phyloP scores from a whole-genome alignment of 225 moss, liverwort and hornwort genomes.

The Ulota crispa region DNA sequence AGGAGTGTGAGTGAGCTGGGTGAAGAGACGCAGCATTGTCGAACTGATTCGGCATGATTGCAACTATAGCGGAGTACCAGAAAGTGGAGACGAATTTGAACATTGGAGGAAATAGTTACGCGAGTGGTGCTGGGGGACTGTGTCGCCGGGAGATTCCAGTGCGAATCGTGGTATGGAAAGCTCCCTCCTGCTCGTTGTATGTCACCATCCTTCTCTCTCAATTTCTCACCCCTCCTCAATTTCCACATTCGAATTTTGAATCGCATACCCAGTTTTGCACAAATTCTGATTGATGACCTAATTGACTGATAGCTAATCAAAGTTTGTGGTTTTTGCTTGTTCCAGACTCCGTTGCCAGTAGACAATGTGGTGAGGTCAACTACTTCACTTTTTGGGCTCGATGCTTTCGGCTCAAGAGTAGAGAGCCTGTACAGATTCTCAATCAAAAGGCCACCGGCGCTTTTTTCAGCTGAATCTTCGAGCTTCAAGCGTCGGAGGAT shows the following conservation, averaged over 20 bases:
- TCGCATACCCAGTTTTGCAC: too few relatives aligned
- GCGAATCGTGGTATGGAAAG: constrained; percentile 46
- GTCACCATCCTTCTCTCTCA: constrained; percentile 10
- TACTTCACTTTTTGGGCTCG: not conserved
- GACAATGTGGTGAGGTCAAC: constrained; percentile 40
- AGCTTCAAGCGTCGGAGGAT: constrained; percentile 32
- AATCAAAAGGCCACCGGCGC: not conserved
- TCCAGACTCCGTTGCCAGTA: constrained; percentile 19
- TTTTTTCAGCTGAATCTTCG: not conserved
- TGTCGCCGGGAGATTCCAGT: not conserved
- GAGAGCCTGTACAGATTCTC: constrained; percentile 27
- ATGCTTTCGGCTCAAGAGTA: constrained; percentile 11
- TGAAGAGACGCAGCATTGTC: not conserved
- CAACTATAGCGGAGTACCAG: constrained; percentile 15
- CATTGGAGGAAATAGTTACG: not conserved
- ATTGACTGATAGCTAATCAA: not conserved
- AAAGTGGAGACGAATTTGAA: constrained; percentile 11
- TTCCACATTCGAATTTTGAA: not conserved
- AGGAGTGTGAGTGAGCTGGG: not conserved
- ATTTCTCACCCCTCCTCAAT: not conserved
- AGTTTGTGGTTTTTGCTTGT: not conserved
- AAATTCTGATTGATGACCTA: not conserved
- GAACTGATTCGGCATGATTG: constrained; percentile 24
- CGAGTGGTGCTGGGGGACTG: not conserved
- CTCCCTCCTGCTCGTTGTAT: constrained; percentile 26